Conservation (phyloP, 495 filamentous ascomycete species). For the Penicillium nucicola region DNA sequence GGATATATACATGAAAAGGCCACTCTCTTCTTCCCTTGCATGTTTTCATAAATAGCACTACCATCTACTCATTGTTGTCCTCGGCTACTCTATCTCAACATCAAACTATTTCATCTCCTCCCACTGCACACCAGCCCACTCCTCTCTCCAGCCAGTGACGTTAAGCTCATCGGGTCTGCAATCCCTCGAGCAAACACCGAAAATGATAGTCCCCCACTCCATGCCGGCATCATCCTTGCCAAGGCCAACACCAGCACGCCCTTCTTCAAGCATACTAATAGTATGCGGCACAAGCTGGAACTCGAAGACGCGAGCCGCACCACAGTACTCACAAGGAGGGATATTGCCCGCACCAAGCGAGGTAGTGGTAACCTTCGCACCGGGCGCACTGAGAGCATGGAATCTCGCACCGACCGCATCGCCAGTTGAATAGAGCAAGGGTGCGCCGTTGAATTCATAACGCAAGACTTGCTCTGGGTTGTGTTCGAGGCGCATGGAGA, state of each 20-base stretch:
- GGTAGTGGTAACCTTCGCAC: constrained; percentile 24
- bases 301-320: constrained; percentile 76
- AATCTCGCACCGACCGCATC: constrained; percentile 72
- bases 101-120: constrained; percentile 60
- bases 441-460: constrained; percentile 81
- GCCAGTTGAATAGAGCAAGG: constrained; percentile 74
- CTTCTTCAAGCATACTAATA: constrained; percentile 83
- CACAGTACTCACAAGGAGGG: constrained; percentile 75
- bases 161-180: constrained; percentile 56
- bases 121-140: constrained; percentile 98
- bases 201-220: constrained; percentile 96
- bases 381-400: constrained; percentile 26
- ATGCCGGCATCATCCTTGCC: constrained; percentile 69
- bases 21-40: too few species aligned
- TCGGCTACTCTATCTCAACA: background rate
- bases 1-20: too few species aligned
- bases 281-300: constrained; percentile 87
- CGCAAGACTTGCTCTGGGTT: constrained; percentile 94
- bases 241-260: constrained; percentile 60
- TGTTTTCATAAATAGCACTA: too few species aligned
- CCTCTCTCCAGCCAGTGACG: constrained; percentile 72
- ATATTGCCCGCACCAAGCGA: constrained; percentile 38
- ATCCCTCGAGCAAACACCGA: constrained; percentile 77
- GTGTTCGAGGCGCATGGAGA: constrained; percentile 82
- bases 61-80: too few species aligned